Evolutionary conservation across 1,284 basidiomycete species (phyloP), one percentile per base, ranked within the genome.

Genomic region (Pseudomicrostroma phylloplanum): DNA sequence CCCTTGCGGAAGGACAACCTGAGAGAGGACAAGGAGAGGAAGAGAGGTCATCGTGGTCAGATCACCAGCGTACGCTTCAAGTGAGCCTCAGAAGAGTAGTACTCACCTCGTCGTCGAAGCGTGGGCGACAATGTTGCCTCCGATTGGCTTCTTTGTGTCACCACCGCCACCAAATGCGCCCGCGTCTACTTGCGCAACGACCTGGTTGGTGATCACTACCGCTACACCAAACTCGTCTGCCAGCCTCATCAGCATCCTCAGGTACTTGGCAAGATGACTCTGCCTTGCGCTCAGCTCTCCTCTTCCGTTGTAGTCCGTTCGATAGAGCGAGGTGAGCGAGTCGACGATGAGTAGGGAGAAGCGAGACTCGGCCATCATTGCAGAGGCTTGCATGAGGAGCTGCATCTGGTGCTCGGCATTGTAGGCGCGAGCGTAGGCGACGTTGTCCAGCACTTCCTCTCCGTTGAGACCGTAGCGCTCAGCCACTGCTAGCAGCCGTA

Each of bases 181-280:
- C n/a, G 89, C 87, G 62, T 98, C 96, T 0, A 96, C 94, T 69
- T 89, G 93, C 17, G 96, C 96, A 83, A 99, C 96, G 64, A 99
- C 96, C 81, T 99, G 96, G 79, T 99, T 99, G 6, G 92, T 92
- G 58, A 97, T 88, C 3, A 98, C 92, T 17, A 98, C 94, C 0
- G 94, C 94, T 30, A 98, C 91, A 39, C 94, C 96, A 75, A 92
- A 98, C 85, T 98, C 96, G 77, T 98, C 94, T 3, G 94, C 96
- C 53, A 99, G 82, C 51, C 96, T 85, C 82, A 96, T 90, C 51
- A 98, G 83, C 1, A 89, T 92, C 60, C 96, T 86, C 57, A 99
- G 81, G 83, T 97, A 98, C 79, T 92, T 96, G 51, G 92, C 96
- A n/a, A 99, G 84, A 79, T 98, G 96, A 66, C 88, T 92, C 79